Conservation (phyloP, 768 basidiomycete genomes). For the Ramaria rubella region DNA sequence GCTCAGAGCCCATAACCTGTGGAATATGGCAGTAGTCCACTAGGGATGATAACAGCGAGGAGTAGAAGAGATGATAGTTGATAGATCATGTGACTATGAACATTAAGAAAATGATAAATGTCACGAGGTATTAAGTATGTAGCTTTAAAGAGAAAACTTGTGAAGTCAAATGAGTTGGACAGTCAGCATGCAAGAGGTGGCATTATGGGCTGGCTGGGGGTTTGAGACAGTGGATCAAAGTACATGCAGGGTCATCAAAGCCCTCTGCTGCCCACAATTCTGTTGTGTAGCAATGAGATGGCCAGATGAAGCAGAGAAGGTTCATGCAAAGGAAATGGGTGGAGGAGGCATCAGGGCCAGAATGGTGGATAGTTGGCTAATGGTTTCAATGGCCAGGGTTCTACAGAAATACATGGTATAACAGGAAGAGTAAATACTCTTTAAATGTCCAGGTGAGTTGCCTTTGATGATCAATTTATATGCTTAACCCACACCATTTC, state of each 20-base stretch:
- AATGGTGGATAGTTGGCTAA: conserved; percentile 24
- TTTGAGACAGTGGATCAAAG: conserved; percentile 17
- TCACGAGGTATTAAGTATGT: no score
- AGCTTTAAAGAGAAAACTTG: no score
- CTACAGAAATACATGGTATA: conserved; percentile 9
- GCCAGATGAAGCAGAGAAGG: background rate
- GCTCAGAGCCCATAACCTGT: no score
- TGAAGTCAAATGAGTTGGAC: no score
- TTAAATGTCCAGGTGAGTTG: conserved; percentile 3
- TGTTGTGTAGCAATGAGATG: background rate
- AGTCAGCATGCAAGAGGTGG: conserved; percentile 18
- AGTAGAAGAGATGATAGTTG: no score
- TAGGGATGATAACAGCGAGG: no score
- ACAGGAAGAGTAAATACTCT: conserved; percentile 11
- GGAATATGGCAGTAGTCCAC: no score
- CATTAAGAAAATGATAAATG: no score
- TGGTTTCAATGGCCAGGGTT: conserved; percentile 6
- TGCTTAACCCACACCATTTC: no score
- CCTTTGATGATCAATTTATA: no score
- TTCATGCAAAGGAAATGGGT: conserved; percentile 10
- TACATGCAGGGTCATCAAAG: conserved; percentile 5
- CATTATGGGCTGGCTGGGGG: conserved; percentile 23
- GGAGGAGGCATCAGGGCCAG: conserved; percentile 15
- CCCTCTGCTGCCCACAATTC: background rate
- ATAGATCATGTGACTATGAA: no score